Percentiles rank a stretch among this genome's conserved stretches.
Evolutionary conservation across 2,329 filamentous ascomycete genomes (phyloP).

Genomic region (Teratosphaeria epicoccoides): DNA sequence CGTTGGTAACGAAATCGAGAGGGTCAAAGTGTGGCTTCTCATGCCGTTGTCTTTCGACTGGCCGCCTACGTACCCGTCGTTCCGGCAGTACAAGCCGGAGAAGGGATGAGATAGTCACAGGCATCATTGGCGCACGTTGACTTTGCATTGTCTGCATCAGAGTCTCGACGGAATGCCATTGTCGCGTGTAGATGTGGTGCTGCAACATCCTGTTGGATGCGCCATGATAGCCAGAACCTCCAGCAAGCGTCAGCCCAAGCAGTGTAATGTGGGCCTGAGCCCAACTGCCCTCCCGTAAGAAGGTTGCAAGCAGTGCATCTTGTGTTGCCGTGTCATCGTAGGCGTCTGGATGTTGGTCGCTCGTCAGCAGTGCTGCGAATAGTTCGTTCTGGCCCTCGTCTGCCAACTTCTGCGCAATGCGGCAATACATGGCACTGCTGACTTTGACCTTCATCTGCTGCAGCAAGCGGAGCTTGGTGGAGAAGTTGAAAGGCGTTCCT

Average conservation of each 20-base stretch:
- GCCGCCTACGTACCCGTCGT: conserved; percentile 30
- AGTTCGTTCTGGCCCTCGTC: conserved; percentile 43
- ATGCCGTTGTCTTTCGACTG: conserved; percentile 7
- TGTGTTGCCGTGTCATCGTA: conserved; percentile 48
- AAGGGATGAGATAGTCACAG: conserved; percentile 36
- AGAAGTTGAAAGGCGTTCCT: conserved; percentile 44
- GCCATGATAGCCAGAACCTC: conserved; percentile 21
- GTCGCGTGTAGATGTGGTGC: conserved; percentile 25
- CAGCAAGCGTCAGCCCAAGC: conserved; percentile 38
- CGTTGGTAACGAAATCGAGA: conserved; percentile 36
- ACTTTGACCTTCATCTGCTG: conserved; percentile 52
- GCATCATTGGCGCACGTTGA: conserved; percentile 32
- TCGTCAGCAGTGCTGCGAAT: conserved; percentile 43
- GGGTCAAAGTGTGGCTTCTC: conserved; percentile 23
- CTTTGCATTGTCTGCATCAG: conserved; percentile 42
- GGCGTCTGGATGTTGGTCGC: conserved; percentile 55
- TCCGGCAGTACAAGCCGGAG: conserved; percentile 29
- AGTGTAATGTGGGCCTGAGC: conserved; percentile 45
- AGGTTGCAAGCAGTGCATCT: conserved; percentile 42
- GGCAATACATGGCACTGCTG: conserved; percentile 52
- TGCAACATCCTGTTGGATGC: conserved; percentile 41
- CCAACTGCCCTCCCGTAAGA: conserved; percentile 42
- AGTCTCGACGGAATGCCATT: conserved; percentile 19
- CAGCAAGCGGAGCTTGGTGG: conserved; percentile 50
- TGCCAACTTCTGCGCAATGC: conserved; percentile 55